Percentiles rank a stretch among this genome's conserved stretches.
Conservation (phyloP, 2,329 filamentous ascomycete species). For the Capronia americana region DNA sequence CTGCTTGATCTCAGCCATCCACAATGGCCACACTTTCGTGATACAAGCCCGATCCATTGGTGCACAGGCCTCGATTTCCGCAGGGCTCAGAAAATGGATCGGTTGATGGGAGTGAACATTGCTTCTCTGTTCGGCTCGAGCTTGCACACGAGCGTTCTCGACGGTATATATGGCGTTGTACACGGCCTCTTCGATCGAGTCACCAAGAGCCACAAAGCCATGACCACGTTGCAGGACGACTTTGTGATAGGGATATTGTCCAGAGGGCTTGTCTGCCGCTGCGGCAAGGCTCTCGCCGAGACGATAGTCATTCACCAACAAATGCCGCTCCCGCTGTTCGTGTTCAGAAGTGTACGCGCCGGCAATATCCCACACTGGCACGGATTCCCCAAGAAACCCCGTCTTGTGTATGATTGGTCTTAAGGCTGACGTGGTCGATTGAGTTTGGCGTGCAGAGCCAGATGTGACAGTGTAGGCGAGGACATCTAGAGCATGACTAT, state of each 20-base stretch:
- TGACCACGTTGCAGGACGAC: slow-evolving; percentile 11
- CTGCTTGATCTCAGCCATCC: slow-evolving; percentile 13
- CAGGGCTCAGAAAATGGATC: slow-evolving; percentile 7
- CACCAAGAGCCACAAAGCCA: slow-evolving; percentile 9
- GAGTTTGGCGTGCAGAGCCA: background rate
- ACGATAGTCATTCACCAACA: slow-evolving; percentile 8
- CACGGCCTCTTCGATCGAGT: slow-evolving; percentile 7
- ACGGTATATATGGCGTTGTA: slow-evolving; percentile 9
- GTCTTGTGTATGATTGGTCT: slow-evolving; percentile 4
- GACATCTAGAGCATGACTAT: slow-evolving; percentile 12
- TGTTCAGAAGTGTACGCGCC: slow-evolving; percentile 3
- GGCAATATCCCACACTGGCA: slow-evolving; percentile 8
- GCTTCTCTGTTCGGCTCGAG: slow-evolving; percentile 4
- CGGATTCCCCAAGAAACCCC: background rate
- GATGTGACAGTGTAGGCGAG: slow-evolving; percentile 7
- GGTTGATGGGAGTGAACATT: background rate
- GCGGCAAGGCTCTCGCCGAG: background rate
- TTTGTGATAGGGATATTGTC: slow-evolving; percentile 6
- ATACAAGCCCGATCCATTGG: slow-evolving; percentile 8
- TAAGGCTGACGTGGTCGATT: background rate
- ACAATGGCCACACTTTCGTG: slow-evolving; percentile 7
- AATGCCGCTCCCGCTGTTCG: background rate
- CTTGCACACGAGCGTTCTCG: slow-evolving; percentile 6
- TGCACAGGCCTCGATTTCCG: slow-evolving; percentile 7
- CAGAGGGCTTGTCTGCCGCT: background rate